Conservation (phyloP, 768 basidiomycete species). For the Artomyces pyxidatus region DNA sequence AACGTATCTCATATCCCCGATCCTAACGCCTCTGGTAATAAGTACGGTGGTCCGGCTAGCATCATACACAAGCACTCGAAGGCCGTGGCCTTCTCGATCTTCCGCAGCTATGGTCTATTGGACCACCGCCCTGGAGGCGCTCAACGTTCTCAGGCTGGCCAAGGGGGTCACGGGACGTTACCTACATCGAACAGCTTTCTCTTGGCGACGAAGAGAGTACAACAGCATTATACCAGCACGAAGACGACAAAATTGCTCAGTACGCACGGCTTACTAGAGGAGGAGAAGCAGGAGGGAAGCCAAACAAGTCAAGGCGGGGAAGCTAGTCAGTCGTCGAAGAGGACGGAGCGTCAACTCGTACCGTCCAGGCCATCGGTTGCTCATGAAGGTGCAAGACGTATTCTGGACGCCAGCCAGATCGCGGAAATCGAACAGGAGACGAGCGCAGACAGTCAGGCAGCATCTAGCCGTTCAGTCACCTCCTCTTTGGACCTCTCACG, state of each 20-base stretch:
- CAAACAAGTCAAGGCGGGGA: not conserved
- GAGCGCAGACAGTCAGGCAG: not conserved
- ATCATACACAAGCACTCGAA: conserved; percentile 81
- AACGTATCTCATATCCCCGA: conserved; percentile 50
- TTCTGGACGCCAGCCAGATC: not conserved
- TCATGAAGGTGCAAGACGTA: not conserved
- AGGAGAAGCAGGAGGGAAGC: conserved; percentile 21
- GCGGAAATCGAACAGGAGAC: not conserved
- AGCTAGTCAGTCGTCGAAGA: not conserved
- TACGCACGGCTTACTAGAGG: conserved; percentile 59
- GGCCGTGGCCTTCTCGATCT: conserved; percentile 71
- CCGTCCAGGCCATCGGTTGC: not conserved
- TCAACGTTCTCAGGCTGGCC: conserved; percentile 3
- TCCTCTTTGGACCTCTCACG: conserved; percentile 10
- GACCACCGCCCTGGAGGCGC: conserved; percentile 12
- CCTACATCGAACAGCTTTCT: conserved; percentile 36
- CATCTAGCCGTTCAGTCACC: not conserved
- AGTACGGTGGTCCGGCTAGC: conserved; percentile 47
- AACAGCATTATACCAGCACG: conserved; percentile 71
- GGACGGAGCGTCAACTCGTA: conserved; percentile 3
- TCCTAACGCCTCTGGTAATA: conserved; percentile 34
- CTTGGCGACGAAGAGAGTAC: conserved; percentile 67
- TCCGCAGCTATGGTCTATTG: conserved; percentile 46
- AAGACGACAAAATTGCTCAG: conserved; percentile 60
- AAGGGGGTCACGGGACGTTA: not conserved